Evolutionary conservation across 352 stramenopile species (phyloP).

Genomic region (Pythium plurisporium): DNA sequence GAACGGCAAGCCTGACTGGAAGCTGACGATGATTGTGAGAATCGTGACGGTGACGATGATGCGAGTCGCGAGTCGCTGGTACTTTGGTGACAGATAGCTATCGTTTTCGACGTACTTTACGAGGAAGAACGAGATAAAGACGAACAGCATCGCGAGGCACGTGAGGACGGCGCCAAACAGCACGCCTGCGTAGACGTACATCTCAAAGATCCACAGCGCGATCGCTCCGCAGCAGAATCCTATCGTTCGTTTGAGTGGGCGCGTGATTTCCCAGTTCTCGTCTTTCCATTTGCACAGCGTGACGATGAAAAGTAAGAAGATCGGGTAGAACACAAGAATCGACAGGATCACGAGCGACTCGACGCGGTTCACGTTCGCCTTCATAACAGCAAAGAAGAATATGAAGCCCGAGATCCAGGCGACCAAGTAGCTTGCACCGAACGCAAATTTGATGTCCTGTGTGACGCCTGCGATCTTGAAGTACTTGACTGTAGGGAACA

Average conservation of each 20-base stretch:
- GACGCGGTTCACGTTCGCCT: constrained; percentile 57
- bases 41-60: constrained; percentile 37
- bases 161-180: constrained; percentile 52
- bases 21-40: constrained; percentile 34
- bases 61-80: constrained; percentile 43
- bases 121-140: constrained; percentile 74
- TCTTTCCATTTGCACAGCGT: constrained; percentile 80
- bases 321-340: constrained; percentile 74
- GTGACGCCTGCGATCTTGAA: constrained; percentile 64
- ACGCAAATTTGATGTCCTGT: constrained; percentile 48
- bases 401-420: constrained; percentile 68
- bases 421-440: constrained; percentile 47
- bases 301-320: constrained; percentile 66
- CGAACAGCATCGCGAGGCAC: constrained; percentile 52
- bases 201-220: constrained; percentile 69
- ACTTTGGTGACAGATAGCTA: constrained; percentile 62
- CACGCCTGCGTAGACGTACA: constrained; percentile 65
- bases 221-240: constrained; percentile 29
- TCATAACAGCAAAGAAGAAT: constrained; percentile 64
- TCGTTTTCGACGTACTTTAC: constrained; percentile 85
- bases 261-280: constrained; percentile 58
- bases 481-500: constrained; percentile 72
- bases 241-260: constrained; percentile 37
- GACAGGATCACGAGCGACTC: constrained; percentile 72
- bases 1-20: constrained; percentile 54